Base-by-base conservation (phyloP, 176 grass and related monocot species). In the Rhipidocladum racemiflorum region DNA sequence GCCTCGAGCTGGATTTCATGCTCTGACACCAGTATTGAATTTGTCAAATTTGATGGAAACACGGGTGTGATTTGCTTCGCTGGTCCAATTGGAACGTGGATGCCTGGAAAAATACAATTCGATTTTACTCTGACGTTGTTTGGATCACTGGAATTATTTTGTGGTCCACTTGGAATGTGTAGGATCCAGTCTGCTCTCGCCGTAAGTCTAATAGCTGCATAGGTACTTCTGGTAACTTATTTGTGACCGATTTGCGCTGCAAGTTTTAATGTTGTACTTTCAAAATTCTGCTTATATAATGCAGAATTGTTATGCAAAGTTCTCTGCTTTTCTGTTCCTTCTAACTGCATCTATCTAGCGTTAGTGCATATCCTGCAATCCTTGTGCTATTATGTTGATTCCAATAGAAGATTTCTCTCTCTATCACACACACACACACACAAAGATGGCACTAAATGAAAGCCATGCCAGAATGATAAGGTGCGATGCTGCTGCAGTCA, bases 1-100 rank as follows among this genome's bases (percentile, higher is more conserved):
- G 40, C 55, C n/a, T 71, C 25, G 55, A 81, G 54, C 45, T 85
- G 83, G 77, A 77, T 77, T 43, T 60, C 34, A 63, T 69, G 54
- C 78, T 62, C 43, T 46, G 34, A 49, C 39, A 15, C 25, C 69
- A 44, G 21, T 71, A 76, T 11, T 65, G 56, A 69, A 69, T 61
- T 63, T 53, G 1, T 32, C 12, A 67, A 29, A 53, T 49, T 68
- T 59, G 61, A 61, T 75, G 61, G 23, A 50, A 61, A 9, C 76
- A 88, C 18, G 59, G 29, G 61, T 49, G 42, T 57, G 60, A 10
- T 25, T 63, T 86, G 67, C 38, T 84, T 78, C 16, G 23, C 75
- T 57, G 38, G 68, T 83, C 69, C 64, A 36, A 21, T 50, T 85
- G 44, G 57, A 70, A 70, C 9, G 11, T 28, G 50, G 40, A 74